Base-by-base conservation (phyloP, 192 early-diverging fungal genomes). In the Coemansia sp. region DNA sequence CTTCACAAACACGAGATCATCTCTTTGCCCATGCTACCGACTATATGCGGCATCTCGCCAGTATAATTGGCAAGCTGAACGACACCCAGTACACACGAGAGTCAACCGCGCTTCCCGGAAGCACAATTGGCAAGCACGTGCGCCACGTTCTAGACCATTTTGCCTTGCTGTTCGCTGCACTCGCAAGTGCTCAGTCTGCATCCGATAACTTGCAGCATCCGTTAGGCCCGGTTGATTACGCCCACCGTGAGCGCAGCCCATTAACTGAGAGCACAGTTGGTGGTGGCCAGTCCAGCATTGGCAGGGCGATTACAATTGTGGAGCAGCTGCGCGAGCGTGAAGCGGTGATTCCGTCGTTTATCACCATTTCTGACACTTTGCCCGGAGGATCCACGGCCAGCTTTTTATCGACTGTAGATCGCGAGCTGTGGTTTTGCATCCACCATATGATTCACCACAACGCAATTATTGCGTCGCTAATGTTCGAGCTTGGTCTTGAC, bases 81-180 rank as follows among this genome's bases (percentile, higher is more conserved):
- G 75, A 66, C 54, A 35, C 9, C 4, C 43, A 45, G 4, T 82
- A 81, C 61, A 72, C 68, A 1, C 57, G 48, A 2, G 61, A 57
- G 15, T 84, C 83, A 1, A 5, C 11, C 1, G 70, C 71, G 1
- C 70, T 82, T 10, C 79, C 83, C 2, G 73, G 73, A 0, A 82
- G 83, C 65, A 84, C 83, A n/a, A 79, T 84, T 2, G 83, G 83
- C 51, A 84, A 84, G 67, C 83, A 84, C 21, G 72, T 84, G 7
- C 83, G 83, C n/a, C 83, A 84, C 48, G 29, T 84, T 6, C 68
- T 79, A 11, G 83, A 84, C 48, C 83, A 84, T 65, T 84, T 79
- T 53, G 15, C 45, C 11, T 53, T 82, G 45, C 63, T 84, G 2
- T 53, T 75, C 9, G 21, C 54, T 0, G 65, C 64, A 10, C 29